Evolutionary conservation across 768 basidiomycete genomes (phyloP).

Genomic region (Suillus ampliporus): DNA sequence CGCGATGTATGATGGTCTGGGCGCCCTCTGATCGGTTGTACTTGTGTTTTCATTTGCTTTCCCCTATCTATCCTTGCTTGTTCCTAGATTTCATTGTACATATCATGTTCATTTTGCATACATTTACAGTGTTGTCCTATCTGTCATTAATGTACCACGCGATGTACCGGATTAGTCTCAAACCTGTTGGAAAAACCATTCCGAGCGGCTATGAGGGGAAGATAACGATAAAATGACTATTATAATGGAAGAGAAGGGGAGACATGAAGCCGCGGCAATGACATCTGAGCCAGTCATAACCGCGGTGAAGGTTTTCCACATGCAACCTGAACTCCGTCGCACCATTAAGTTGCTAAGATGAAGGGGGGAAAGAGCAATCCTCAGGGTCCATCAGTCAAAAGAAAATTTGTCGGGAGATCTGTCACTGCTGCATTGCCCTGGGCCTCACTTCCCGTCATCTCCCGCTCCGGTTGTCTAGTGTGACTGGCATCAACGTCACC

Average conservation of each 20-base stretch:
- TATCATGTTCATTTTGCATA: slow-evolving; percentile 18
- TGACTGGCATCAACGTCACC: background rate
- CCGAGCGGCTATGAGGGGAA: slow-evolving; percentile 1
- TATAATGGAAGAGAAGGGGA: slow-evolving; percentile 1
- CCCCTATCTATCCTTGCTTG: slow-evolving; percentile 23
- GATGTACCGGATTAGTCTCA: slow-evolving; percentile 28
- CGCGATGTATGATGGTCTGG: slow-evolving; percentile 41
- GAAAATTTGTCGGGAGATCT: background rate
- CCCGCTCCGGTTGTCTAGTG: background rate
- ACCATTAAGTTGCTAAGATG: slow-evolving; percentile 3
- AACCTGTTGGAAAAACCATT: slow-evolving; percentile 9
- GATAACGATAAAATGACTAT: slow-evolving; percentile 8
- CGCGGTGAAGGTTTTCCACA: background rate
- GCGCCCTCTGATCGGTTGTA: slow-evolving; percentile 21
- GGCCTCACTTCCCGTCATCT: background rate
- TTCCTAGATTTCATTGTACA: slow-evolving; percentile 18
- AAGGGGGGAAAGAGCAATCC: background rate
- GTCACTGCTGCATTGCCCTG: slow-evolving; percentile 9
- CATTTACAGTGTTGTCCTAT: slow-evolving; percentile 22
- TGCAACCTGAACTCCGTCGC: slow-evolving; percentile 1
- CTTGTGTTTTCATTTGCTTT: slow-evolving; percentile 15
- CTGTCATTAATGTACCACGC: slow-evolving; percentile 36
- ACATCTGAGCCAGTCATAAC: slow-evolving; percentile 2
- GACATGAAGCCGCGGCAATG: slow-evolving; percentile 1
- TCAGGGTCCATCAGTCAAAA: slow-evolving; percentile 7